These are phyloP conservation scores for Neckera pumila DNA, from an alignment of 225 moss, liverwort and hornwort genomes.

Conservation along the genomic window DNA sequence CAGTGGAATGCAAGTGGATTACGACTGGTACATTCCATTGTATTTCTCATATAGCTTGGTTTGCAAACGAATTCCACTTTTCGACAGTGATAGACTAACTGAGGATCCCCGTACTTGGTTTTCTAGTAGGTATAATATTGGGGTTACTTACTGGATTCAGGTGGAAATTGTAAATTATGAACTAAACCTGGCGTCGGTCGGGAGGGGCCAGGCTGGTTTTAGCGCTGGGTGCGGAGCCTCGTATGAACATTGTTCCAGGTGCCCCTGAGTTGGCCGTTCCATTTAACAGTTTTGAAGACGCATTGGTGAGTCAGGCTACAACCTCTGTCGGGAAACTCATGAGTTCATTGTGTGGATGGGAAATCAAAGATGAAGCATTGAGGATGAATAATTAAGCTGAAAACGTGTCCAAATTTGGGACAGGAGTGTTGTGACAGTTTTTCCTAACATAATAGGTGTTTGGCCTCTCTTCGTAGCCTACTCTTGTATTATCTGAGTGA, in stretches of 20 bases:
- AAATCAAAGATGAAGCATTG: not conserved
- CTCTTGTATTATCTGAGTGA: not conserved
- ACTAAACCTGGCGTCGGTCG: constrained; percentile 28
- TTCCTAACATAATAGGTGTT: not conserved
- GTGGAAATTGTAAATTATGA: constrained; percentile 28
- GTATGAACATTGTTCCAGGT: constrained; percentile 68
- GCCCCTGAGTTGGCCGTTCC: constrained; percentile 76
- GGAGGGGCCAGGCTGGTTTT: constrained; percentile 89
- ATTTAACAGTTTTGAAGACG: constrained; percentile 66
- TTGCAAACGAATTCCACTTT: not conserved
- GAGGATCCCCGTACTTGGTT: not conserved
- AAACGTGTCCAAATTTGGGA: not conserved
- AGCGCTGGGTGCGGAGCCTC: constrained; percentile 89
- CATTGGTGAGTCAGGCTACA: constrained; percentile 44
- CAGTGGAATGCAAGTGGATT: constrained; percentile 75
- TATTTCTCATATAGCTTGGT: not conserved
- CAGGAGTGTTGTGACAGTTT: not conserved
- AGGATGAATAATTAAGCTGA: not conserved
- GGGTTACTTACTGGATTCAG: constrained; percentile 32
- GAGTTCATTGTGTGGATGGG: not conserved
- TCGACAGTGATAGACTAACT: not conserved
- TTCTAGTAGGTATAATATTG: constrained; percentile 3
- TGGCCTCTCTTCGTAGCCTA: not conserved
- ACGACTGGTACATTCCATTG: constrained; percentile 60
- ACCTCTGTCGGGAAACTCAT: not conserved